phyloP scores from a whole-genome alignment of 1,284 basidiomycete genomes.

The Golubevia pallescens region DNA sequence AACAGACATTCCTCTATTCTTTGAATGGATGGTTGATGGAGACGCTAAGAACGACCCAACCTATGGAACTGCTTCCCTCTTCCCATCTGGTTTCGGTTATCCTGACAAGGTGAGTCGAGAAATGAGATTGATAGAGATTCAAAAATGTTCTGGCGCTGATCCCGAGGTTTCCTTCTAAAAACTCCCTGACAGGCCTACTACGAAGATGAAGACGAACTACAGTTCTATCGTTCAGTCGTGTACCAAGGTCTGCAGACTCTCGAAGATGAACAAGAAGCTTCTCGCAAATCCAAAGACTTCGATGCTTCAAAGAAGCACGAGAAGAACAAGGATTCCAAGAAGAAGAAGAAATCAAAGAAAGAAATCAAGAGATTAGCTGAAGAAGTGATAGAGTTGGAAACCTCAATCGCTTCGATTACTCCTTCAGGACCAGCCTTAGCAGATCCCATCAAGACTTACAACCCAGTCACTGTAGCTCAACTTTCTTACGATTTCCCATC shows the following conservation, averaged over 20 bases:
- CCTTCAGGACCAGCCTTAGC: constrained; percentile 69
- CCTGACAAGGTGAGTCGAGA: constrained; percentile 77
- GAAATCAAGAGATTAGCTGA: constrained; percentile 74
- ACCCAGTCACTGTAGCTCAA: constrained; percentile 77
- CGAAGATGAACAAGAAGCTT: constrained; percentile 65
- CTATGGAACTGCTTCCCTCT: constrained; percentile 82
- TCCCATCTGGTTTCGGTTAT: constrained; percentile 81
- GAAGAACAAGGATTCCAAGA: constrained; percentile 31
- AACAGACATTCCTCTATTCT: constrained; percentile 77
- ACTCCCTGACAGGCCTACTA: constrained; percentile 77
- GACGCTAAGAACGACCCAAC: constrained; percentile 89
- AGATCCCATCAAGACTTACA: constrained; percentile 86
- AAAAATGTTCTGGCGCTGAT: too few species aligned
- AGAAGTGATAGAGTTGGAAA: constrained; percentile 80
- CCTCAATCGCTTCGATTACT: constrained; percentile 78
- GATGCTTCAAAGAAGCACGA: constrained; percentile 74
- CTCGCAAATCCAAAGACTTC: constrained; percentile 57
- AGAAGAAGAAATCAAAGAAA: constrained; percentile 65
- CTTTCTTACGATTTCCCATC: constrained; percentile 71
- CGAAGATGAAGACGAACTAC: constrained; percentile 75
- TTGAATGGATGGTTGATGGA: constrained; percentile 81
- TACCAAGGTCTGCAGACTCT: constrained; percentile 74
- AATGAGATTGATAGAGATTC: too few species aligned
- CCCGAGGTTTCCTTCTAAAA: not conserved
- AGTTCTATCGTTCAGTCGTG: constrained; percentile 76